Evolutionary conservation across 352 stramenopile species (phyloP), one percentile per base, ranked within the genome.

Genomic region (Phytophthora palmivora): DNA sequence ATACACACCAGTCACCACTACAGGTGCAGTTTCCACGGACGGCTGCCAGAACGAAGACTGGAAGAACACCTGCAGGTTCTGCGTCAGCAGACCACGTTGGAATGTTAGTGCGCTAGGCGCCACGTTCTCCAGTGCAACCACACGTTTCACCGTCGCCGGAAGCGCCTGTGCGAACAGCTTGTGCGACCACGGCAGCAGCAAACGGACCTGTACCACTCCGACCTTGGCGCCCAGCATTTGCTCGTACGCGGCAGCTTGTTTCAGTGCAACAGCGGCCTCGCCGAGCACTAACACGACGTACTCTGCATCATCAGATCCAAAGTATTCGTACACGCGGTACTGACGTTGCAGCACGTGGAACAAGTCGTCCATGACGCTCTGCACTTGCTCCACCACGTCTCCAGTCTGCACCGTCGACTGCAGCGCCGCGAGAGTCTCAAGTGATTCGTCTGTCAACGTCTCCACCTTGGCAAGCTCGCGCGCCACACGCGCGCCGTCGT

Each of bases 271-370:
- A 2, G 78, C 70, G 2, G 83, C 87, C 26, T 91, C 78, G 34
- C 84, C 84, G 12, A 92, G 73, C 45, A 91, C 78, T 9, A 94
- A 81, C 32, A 94, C 65, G 4, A 93, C 84, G 58, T 64, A 66
- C 71, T 92, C 78, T 16, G 87, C 87, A 42, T 95, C 80, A 4
- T 67, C 12, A 0, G 74, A 68, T 38, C 87, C 87, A 34, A 76
- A 67, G 69, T 95, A 94, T 63, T 95, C 87, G 72, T 91, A 93
- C 43, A 94, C 72, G 18, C 81, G 76, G 74, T 93, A 93, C 66
- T 92, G 81, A 48, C 80, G 78, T 63, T 90, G 80, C 22, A 91
- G 74, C 28, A 90, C 82, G 34, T 82, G 76, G 61, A 72, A 90
- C 10, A 92, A 67, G 42, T 89, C 76, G 71, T 92, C 74, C 83